Evolutionary conservation across 2,329 filamentous ascomycete genomes (phyloP).

Genomic region (Colletotrichum liaoningense): DNA sequence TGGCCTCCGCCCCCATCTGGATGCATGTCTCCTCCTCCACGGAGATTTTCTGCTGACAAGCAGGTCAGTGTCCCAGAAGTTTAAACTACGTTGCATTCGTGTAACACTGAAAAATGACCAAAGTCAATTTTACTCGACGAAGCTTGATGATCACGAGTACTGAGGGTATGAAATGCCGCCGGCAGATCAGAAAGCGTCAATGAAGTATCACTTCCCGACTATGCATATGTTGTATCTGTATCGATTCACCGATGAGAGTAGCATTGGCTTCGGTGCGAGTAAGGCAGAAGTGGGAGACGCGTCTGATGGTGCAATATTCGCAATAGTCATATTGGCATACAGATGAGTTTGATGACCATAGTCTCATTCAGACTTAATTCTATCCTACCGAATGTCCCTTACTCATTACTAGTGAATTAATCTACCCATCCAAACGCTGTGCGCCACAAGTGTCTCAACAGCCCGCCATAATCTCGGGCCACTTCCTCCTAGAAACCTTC

Average conservation of each 20-base stretch:
- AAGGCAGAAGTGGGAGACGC: background rate
- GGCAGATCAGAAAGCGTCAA: background rate
- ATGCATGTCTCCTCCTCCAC: background rate
- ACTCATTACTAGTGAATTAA: too few relatives aligned
- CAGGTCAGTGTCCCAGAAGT: background rate
- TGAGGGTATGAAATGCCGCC: background rate
- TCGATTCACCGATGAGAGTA: background rate
- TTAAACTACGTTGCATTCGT: background rate
- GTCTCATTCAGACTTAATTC: background rate
- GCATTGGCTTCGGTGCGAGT: background rate
- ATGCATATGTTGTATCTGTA: background rate
- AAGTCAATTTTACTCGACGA: background rate
- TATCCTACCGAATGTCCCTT: background rate
- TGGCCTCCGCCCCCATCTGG: slow-evolving; percentile 3
- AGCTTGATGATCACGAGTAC: background rate
- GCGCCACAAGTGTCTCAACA: background rate
- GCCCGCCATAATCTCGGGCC: background rate
- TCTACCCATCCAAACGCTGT: background rate
- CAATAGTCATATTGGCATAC: background rate
- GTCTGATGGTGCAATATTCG: background rate
- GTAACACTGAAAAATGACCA: background rate
- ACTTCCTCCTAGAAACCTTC: background rate
- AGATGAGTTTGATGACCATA: background rate
- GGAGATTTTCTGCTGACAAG: background rate
- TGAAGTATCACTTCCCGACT: background rate